Evolutionary conservation across 257 asterid genomes (phyloP).

Genomic region (Cordia subcordata): DNA sequence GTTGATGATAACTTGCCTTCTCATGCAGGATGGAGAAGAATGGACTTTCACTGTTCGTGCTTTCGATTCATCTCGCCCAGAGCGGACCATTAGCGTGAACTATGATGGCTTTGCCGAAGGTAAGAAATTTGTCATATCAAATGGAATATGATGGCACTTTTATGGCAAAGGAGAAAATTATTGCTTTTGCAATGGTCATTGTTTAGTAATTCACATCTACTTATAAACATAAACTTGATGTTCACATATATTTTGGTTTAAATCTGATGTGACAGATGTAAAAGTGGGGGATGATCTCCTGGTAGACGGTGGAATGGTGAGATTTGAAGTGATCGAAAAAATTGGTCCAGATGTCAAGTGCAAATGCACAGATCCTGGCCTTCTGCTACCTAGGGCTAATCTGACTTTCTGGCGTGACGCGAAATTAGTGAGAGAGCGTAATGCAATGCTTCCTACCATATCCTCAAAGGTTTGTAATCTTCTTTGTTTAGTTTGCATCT

Average conservation of each 20-base stretch:
- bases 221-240: slow-evolving; percentile 1
- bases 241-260: slow-evolving; percentile 8
- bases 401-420: slow-evolving; percentile 97
- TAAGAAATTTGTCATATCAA: slow-evolving; percentile 6
- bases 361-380: slow-evolving; percentile 94
- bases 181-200: background rate
- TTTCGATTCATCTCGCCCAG: slow-evolving; percentile 72
- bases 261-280: slow-evolving; percentile 53
- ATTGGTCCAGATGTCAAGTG: slow-evolving; percentile 99
- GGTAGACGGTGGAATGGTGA: slow-evolving; percentile 99
- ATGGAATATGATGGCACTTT: background rate
- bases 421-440: slow-evolving; percentile 90
- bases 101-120: slow-evolving; percentile 99
- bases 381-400: slow-evolving; percentile 89
- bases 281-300: slow-evolving; percentile 88
- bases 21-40: slow-evolving; percentile 84
- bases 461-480: slow-evolving; percentile 71
- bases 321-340: slow-evolving; percentile 95
- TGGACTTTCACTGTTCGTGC: slow-evolving; percentile 98
- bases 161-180: background rate
- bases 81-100: slow-evolving; percentile 71
- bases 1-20: slow-evolving; percentile 11
- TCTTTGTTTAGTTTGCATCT: slow-evolving; percentile 5
- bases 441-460: slow-evolving; percentile 97
- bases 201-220: background rate